Percentiles rank a stretch among this genome's conserved stretches.
These are phyloP conservation scores for Pythium rhizo-oryzae DNA, from an alignment of 352 stramenopile genomes.

Conservation along the genomic window DNA sequence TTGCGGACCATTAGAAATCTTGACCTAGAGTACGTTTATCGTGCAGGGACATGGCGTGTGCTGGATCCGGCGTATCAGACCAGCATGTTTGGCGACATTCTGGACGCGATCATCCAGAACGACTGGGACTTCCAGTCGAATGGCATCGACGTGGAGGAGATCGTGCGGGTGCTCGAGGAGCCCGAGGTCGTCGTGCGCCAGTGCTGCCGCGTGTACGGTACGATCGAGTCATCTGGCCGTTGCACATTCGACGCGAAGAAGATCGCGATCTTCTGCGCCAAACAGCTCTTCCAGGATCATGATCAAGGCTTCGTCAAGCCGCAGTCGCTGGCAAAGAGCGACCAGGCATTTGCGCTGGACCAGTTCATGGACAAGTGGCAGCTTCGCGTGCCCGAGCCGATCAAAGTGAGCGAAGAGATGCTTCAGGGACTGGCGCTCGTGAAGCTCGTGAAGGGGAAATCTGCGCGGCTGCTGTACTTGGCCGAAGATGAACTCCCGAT, in stretches of 20 bases:
- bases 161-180: conserved; percentile 40
- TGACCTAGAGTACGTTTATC: not conserved
- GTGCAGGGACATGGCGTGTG: conserved; percentile 52
- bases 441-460: conserved; percentile 45
- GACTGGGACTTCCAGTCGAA: conserved; percentile 59
- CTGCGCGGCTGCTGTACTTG: conserved; percentile 63
- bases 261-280: conserved; percentile 72
- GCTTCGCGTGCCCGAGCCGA: conserved; percentile 65
- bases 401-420: conserved; percentile 65
- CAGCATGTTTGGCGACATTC: conserved; percentile 68
- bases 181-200: conserved; percentile 64
- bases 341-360: conserved; percentile 51
- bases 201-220: conserved; percentile 72
- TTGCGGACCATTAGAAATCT: too few species aligned
- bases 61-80: conserved; percentile 58
- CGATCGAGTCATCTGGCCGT: conserved; percentile 22
- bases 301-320: conserved; percentile 42
- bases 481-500: conserved; percentile 62
- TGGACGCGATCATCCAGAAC: conserved; percentile 74
- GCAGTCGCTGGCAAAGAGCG: conserved; percentile 22
- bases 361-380: conserved; percentile 87
- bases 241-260: conserved; percentile 63
- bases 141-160: conserved; percentile 44
- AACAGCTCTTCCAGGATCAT: conserved; percentile 74
- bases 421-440: conserved; percentile 63